These are phyloP conservation scores for Pascua sp. DNA, from an alignment of 1,284 basidiomycete genomes.

Conservation along the genomic window DNA sequence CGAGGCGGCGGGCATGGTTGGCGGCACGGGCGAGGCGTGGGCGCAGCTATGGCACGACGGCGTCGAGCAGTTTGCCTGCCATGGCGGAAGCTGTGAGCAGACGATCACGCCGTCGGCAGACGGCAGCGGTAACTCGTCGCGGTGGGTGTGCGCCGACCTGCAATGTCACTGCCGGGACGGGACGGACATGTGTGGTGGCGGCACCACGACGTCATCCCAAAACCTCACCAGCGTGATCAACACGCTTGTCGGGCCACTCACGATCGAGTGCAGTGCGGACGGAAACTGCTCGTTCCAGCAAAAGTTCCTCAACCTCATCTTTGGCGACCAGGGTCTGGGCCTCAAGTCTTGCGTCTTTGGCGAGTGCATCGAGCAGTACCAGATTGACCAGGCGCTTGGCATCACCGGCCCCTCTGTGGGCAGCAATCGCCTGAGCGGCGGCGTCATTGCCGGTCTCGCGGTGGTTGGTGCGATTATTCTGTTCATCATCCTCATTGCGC, in stretches of 20 bases:
- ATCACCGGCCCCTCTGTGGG: constrained; percentile 11
- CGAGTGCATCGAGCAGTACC: constrained; percentile 76
- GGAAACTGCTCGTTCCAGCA: constrained; percentile 75
- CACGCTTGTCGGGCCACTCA: constrained; percentile 44
- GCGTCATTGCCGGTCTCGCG: constrained; percentile 81
- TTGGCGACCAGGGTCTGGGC: constrained; percentile 66
- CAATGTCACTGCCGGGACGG: constrained; percentile 66
- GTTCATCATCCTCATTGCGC: constrained; percentile 58
- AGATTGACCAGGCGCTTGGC: constrained; percentile 59
- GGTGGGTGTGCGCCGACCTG: constrained; percentile 68
- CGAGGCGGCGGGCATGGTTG: constrained; percentile 45
- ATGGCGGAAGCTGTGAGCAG: constrained; percentile 67
- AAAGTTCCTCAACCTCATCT: constrained; percentile 60
- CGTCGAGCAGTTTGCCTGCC: constrained; percentile 74
- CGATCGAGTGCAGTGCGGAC: constrained; percentile 62
- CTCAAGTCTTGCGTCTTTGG: constrained; percentile 72
- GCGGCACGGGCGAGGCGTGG: constrained; percentile 57
- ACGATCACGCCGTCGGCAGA: constrained; percentile 38
- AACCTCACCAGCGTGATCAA: constrained; percentile 59
- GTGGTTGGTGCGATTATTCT: constrained; percentile 69
- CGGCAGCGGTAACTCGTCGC: constrained; percentile 40
- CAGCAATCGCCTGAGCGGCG: constrained; percentile 52
- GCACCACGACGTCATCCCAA: constrained; percentile 17
- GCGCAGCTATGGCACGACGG: constrained; percentile 80
- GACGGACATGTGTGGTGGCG: constrained; percentile 69